Base-by-base conservation (phyloP, 768 basidiomycete genomes). In the Coprinellus micaceus region DNA sequence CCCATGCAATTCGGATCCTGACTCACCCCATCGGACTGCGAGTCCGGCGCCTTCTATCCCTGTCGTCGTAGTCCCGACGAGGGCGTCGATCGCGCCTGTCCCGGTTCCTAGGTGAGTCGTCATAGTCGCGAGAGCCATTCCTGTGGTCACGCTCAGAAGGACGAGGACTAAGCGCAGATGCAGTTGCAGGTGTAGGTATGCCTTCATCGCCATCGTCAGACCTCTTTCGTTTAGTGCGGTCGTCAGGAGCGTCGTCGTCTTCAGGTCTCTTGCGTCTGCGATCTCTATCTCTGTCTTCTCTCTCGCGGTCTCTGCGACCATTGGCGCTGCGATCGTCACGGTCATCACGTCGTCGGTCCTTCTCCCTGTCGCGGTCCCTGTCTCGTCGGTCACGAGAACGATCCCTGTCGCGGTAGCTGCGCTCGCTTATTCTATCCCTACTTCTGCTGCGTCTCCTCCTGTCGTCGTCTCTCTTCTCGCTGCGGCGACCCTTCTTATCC, bases 371-470 rank as follows among this genome's bases (percentile, higher is more conserved):
- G 52, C 77, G 71, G 55, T 79, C 80, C 56, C 73, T 69, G 62
- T 81, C 77, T 57, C 80, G 73, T 50, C 74, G 74, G 64, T 82
- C 84, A 60, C 81, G 78, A 66, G 82, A 84, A 62, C 80, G 74
- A 60, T 83, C 82, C 59, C 74, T 74, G 53, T 82, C 77, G 37
- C 81, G 76, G 63, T 77, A 71, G 25, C 64, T 65, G 61, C 75
- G 77, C 58, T 81, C 82, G 60, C 80, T 80, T 53, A 77, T 77
- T 64, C 74, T 76, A 65, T 86, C 84, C 50, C 83, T 78, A 62
- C 88, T 89, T 37, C 82, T 81, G 64, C 84, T 85, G 51, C 80
- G 79, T 60, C 74, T 80, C 59, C 80, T 83, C 59, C 82, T 82
- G 50, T 88, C 85, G 26, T 83, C 80, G 44, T 87, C 82, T 52